Base-by-base conservation (phyloP, 208 protist species). In the Acanthamoeba healyi region DNA sequence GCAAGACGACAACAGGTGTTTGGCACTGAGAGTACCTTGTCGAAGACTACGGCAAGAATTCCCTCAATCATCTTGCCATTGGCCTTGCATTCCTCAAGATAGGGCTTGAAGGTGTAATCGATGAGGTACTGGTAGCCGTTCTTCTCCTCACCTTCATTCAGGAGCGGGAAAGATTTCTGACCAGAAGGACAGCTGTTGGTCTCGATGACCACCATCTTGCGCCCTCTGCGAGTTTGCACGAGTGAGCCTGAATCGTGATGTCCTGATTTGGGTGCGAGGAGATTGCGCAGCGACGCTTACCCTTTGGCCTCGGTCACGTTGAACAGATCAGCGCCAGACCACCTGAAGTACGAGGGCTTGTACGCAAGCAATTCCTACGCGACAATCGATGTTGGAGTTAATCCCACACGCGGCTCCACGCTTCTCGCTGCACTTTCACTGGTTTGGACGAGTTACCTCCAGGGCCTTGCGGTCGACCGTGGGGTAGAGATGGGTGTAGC, bases 161-260 rank as follows among this genome's bases (percentile, higher is more conserved):
- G 54, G 6, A 95, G 44, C 17, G 96, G 96, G 93, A 97, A 96
- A 10, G 93, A 96, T 82, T 97, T 97, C 58, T 97, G 93, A 0
- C 97, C 97, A 5, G 86, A 96, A 19, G 97, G 97, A 61, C 97
- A 98, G 22, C 92, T 96, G 95, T 98, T 98, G 9, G 96, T 98
- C 56, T 98, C 96, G 26, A 98, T 96, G 17, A 98, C 79, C 19
- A 97, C 63, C 97, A 98, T 98, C 42, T 96, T 94, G 34, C 97
- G 94, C 1, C 93, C 44, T 26, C 96, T 90, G 46, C 10, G 15
- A 19, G n/a, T 74, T 49, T 22, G 10, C 17, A 77, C 10, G 46
- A 12, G 24, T 10, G 15, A 54, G 6, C 9, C 4, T 61, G 12
- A 54, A 36, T 51, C 40, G 42, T 6, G 77, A 58, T 38, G 14